These are phyloP conservation scores for Wilhelminamyces savonicus DNA, from an alignment of 805 yeast species.

Conservation along the genomic window DNA sequence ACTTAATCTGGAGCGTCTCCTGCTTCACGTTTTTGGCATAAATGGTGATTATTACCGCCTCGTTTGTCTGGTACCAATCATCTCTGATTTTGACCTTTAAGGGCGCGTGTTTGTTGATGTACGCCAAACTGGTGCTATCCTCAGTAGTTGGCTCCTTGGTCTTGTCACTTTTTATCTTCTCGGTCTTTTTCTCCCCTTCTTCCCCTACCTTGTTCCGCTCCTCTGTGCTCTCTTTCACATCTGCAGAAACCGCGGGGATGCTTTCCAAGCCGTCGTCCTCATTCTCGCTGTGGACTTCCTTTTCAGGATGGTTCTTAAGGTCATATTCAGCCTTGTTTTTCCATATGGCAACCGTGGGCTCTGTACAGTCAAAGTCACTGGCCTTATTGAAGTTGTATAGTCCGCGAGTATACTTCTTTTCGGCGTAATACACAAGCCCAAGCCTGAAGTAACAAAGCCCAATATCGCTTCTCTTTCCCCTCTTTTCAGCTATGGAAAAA, in stretches of 20 bases:
- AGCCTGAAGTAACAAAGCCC: slow-evolving; percentile 44
- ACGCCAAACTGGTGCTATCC: slow-evolving; percentile 21
- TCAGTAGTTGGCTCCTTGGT: too few species aligned
- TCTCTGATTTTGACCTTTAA: slow-evolving; percentile 29
- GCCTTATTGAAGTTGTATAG: slow-evolving; percentile 37
- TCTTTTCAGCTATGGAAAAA: slow-evolving; percentile 34
- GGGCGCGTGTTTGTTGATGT: slow-evolving; percentile 35
- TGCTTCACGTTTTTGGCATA: slow-evolving; percentile 62
- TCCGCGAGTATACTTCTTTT: slow-evolving; percentile 37
- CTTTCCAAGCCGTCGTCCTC: too few species aligned
- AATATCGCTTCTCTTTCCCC: slow-evolving; percentile 42
- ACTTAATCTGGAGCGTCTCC: slow-evolving; percentile 37
- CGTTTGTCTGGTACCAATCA: slow-evolving; percentile 57
- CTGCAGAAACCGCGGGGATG: background rate
- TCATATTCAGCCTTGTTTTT: slow-evolving; percentile 30
- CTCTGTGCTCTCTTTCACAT: background rate
- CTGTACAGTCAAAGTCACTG: slow-evolving; percentile 34
- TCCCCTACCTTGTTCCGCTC: background rate
- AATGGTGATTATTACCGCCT: slow-evolving; percentile 55
- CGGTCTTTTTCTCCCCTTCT: background rate
- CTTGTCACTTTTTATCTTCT: background rate
- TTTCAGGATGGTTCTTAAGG: slow-evolving; percentile 16
- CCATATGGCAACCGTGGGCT: slow-evolving; percentile 46
- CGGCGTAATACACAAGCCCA: slow-evolving; percentile 39
- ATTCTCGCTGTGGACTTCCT: slow-evolving; percentile 1